These are phyloP conservation scores for Penicillium vulpinum DNA, from an alignment of 2,329 filamentous ascomycete species.

Conservation along the genomic window DNA sequence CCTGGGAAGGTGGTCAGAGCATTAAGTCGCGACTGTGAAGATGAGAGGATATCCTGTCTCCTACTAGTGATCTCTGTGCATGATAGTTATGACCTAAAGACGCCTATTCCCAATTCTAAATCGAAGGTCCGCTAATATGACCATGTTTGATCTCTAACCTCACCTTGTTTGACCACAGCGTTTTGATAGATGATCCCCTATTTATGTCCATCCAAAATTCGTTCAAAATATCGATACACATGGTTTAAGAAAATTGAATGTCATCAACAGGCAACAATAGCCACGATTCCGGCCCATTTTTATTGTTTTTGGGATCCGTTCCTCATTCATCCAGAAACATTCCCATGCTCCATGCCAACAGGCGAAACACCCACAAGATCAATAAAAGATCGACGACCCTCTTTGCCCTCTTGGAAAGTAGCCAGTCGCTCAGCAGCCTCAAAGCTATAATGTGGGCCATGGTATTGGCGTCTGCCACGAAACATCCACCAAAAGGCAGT, in stretches of 20 bases:
- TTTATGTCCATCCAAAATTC: neutral
- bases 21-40: slow-evolving; percentile 47
- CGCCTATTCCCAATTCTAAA: neutral
- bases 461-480: slow-evolving; percentile 31
- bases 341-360: neutral
- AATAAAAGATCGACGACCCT: slow-evolving; percentile 18
- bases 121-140: neutral
- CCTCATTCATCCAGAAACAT: slow-evolving; percentile 1
- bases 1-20: slow-evolving; percentile 64
- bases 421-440: slow-evolving; percentile 58
- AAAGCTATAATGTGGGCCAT: slow-evolving; percentile 44
- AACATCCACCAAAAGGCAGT: slow-evolving; percentile 39
- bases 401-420: slow-evolving; percentile 33
- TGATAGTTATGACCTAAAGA: slow-evolving; percentile 17
- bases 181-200: neutral
- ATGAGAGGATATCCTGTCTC: neutral
- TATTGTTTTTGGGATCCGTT: neutral
- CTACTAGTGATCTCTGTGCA: neutral
- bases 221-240: neutral
- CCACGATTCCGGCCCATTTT: neutral
- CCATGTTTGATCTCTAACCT: neutral
- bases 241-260: neutral
- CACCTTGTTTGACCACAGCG: neutral
- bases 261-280: neutral
- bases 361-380: slow-evolving; percentile 9